Base-by-base conservation (phyloP, 2,329 filamentous ascomycete species). In the Volutella citrinella region DNA sequence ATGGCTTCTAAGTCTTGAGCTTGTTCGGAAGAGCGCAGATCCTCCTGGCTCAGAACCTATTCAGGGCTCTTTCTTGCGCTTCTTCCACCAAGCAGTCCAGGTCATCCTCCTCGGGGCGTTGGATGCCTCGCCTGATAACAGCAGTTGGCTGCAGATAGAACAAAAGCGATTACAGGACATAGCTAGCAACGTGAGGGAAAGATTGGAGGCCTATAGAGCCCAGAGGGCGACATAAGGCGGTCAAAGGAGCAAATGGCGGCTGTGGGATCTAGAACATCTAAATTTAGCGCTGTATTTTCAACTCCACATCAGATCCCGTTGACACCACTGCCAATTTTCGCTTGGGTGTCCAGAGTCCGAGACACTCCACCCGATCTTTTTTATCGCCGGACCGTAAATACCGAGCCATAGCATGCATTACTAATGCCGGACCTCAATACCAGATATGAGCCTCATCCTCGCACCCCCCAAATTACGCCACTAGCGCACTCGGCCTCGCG, bases 1-100 rank as follows among this genome's bases (percentile, higher is more conserved):
- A 14, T 66, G 64, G 64, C 46, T 57, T 27, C 24, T 4, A 26
- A 40, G 51, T 40, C 48, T 65, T 36, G 55, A 59, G 31, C 10
- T 35, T 20, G 20, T 46, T 25, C 49, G 49, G 3, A 29, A 16
- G 10, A 34, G 51, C 8, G 49, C 36, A 18, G 27, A 31, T 33
- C 29, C 34, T 41, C 31, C 29, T 15, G 36, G 42, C 30, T 32
- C 34, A 6, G 51, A 59, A 52, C 47, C 33, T 19, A 34, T 65
- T 16, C 54, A 59, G 19, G 39, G 61, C 12, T 51, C 38, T 36
- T 66, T 67, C 34, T 19, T 64, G 41, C 60, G 54, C 7, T 38
- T 59, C 18, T 63, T 66, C 12, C 51, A 60, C 46, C 43, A 38
- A 17, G 52, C 59, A 35, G 32, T 66, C 11, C 60, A 50, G 40